Conservation (phyloP, 2,329 filamentous ascomycete genomes). For the Botrytis deweyae region DNA sequence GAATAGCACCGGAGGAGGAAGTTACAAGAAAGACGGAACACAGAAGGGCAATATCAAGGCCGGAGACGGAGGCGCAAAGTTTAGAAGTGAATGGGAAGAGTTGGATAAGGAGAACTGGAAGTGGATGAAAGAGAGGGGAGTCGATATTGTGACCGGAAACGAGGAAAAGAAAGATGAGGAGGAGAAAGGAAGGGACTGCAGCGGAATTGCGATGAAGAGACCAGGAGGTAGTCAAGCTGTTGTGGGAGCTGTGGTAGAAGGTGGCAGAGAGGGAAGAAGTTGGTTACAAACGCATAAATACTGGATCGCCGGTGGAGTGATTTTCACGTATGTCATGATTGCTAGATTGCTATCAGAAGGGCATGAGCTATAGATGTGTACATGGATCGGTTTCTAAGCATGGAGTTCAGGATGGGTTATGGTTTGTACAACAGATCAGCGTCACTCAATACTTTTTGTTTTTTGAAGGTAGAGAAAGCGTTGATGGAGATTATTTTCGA, state of each 20-base stretch:
- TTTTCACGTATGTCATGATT: constrained; percentile 82
- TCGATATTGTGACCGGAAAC: constrained; percentile 75
- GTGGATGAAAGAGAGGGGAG: constrained; percentile 82
- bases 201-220: constrained; percentile 63
- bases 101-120: constrained; percentile 85
- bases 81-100: constrained; percentile 85
- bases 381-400: background rate
- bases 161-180: constrained; percentile 49
- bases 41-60: constrained; percentile 80
- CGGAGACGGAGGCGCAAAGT: constrained; percentile 90
- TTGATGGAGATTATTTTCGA: background rate
- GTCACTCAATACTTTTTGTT: background rate
- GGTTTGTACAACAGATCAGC: constrained; percentile 9
- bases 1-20: constrained; percentile 83
- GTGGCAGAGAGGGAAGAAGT: constrained; percentile 73
- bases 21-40: constrained; percentile 40
- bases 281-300: constrained; percentile 83
- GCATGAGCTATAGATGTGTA: constrained; percentile 6
- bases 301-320: constrained; percentile 63
- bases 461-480: background rate
- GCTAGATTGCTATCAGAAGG: constrained; percentile 61
- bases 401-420: constrained; percentile 16
- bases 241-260: constrained; percentile 70
- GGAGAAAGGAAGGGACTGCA: constrained; percentile 53
- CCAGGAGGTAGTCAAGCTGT: constrained; percentile 55